Evolutionary conservation across 169 alveolate species (phyloP).

Genomic region (Eimeria brunetti): DNA sequence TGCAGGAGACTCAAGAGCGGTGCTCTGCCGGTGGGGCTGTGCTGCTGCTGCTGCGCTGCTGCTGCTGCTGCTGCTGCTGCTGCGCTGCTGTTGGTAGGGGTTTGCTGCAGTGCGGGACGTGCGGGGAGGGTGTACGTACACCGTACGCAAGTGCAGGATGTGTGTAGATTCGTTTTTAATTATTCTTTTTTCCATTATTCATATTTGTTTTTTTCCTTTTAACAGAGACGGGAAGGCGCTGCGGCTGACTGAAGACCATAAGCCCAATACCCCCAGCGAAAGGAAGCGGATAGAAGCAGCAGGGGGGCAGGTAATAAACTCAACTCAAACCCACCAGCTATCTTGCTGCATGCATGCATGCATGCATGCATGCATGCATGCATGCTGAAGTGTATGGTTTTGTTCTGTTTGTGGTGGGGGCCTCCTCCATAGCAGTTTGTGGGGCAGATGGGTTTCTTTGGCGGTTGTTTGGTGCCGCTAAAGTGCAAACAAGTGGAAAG

Average conservation of each 20-base stretch:
- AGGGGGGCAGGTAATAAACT: slow-evolving; percentile 77
- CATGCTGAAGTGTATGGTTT: no score
- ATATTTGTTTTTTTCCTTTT: not conserved
- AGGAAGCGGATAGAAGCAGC: slow-evolving; percentile 38
- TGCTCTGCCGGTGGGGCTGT: slow-evolving; percentile 57
- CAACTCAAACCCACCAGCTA: not conserved
- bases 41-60: no score
- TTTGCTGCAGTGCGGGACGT: not conserved
- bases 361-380: not conserved
- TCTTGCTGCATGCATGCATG: slow-evolving; percentile 17
- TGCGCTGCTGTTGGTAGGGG: not conserved
- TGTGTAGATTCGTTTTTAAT: not conserved
- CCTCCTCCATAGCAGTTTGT: no score
- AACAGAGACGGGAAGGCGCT: slow-evolving; percentile 65
- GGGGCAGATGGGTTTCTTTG: no score
- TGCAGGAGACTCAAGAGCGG: slow-evolving; percentile 82
- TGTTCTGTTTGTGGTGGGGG: no score
- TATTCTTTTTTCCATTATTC: not conserved
- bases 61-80: no score
- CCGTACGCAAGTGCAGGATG: not conserved
- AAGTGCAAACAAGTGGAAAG: not conserved
- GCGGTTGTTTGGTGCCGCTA: not conserved
- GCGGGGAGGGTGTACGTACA: not conserved
- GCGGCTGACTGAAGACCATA: slow-evolving; percentile 80
- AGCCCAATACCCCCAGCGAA: slow-evolving; percentile 72